phyloP scores from a whole-genome alignment of 2,329 filamentous ascomycete species.

The Huntiella bhutanensis region DNA sequence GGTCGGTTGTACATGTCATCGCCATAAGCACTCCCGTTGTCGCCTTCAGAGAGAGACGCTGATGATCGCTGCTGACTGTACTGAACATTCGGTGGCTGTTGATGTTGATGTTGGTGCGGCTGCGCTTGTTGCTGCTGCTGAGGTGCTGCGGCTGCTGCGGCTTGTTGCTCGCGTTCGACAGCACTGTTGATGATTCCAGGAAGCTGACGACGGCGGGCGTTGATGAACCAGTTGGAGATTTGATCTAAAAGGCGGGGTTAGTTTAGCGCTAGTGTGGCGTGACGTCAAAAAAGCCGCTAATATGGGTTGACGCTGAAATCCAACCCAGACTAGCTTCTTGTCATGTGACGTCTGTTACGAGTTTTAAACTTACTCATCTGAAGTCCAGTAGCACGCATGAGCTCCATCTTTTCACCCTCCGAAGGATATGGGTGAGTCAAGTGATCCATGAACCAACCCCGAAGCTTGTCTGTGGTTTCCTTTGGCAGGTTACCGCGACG shows the following conservation, averaged over 20 bases:
- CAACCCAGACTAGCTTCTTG: too few species aligned
- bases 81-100: slow-evolving; percentile 13
- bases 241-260: slow-evolving; percentile 27
- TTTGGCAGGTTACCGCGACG: slow-evolving; percentile 79
- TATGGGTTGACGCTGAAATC: too few species aligned
- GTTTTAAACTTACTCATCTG: slow-evolving; percentile 47
- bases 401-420: slow-evolving; percentile 69
- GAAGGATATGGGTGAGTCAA: slow-evolving; percentile 68
- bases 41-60: slow-evolving; percentile 27
- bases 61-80: slow-evolving; percentile 14
- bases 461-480: slow-evolving; percentile 64
- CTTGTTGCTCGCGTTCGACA: slow-evolving; percentile 31
- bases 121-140: neutral
- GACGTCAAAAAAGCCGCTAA: too few species aligned
- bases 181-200: slow-evolving; percentile 37
- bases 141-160: slow-evolving; percentile 15
- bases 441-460: slow-evolving; percentile 63
- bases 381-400: slow-evolving; percentile 58
- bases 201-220: slow-evolving; percentile 48
- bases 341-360: too few species aligned
- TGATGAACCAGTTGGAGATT: slow-evolving; percentile 71
- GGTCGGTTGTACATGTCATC: slow-evolving; percentile 28
- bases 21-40: slow-evolving; percentile 23
- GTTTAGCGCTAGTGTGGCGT: neutral
- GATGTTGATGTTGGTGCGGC: slow-evolving; percentile 4